Evolutionary conservation across 805 yeast genomes (phyloP).

Genomic region (Pichia paraexigua): DNA sequence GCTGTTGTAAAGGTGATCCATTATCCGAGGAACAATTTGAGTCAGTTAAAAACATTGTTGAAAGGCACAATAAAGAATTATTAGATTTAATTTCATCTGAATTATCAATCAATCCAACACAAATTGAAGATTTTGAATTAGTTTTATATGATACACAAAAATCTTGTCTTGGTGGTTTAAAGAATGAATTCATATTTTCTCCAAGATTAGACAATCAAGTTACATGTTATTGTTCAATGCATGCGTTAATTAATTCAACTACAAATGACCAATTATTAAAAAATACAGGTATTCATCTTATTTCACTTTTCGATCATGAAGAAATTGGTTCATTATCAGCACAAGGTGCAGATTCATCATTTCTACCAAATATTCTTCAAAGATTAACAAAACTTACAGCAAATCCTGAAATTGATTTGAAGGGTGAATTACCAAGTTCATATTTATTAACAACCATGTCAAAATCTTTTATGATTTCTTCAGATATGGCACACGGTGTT

Average conservation of each 20-base stretch:
- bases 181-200: constrained; percentile 84
- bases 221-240: constrained; percentile 74
- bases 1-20: constrained; percentile 45
- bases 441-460: constrained; percentile 50
- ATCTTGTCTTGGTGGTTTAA: constrained; percentile 78
- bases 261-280: constrained; percentile 24
- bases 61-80: constrained; percentile 71
- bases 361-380: constrained; percentile 68
- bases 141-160: constrained; percentile 78
- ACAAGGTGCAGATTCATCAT: constrained; percentile 94
- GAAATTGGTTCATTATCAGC: constrained; percentile 92
- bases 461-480: constrained; percentile 79
- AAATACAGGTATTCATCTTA: constrained; percentile 57
- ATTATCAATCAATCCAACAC: constrained; percentile 39
- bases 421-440: constrained; percentile 27
- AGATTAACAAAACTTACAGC: constrained; percentile 50
- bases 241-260: constrained; percentile 51
- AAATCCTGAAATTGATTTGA: constrained; percentile 31
- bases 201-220: constrained; percentile 89
- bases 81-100: constrained; percentile 64
- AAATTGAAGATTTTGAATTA: constrained; percentile 86
- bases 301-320: constrained; percentile 90
- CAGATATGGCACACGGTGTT: constrained; percentile 96
- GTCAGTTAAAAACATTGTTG: constrained; percentile 54
- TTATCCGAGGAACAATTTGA: constrained; percentile 49